Conservation (phyloP, 768 basidiomycete genomes). For the Cystobasidium tubakii region DNA sequence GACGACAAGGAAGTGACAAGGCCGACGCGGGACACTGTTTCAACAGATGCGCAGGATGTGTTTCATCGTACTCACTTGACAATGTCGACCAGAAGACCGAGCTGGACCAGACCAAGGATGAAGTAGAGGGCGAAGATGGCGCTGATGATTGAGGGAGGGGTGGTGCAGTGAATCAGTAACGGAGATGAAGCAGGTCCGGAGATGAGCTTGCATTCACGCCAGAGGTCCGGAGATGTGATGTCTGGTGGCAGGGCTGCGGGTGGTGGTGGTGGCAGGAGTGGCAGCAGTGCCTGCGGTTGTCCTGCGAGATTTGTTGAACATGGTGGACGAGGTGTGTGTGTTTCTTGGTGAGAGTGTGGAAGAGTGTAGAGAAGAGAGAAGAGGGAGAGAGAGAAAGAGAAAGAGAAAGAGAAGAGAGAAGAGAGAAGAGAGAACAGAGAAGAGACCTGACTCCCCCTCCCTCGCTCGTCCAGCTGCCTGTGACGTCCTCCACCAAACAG, state of each 20-base stretch:
- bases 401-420: slow-evolving; percentile 3
- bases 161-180: neutral
- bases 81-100: neutral
- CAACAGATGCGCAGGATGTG: neutral
- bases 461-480: neutral
- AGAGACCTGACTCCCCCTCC: neutral
- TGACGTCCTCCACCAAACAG: too few relatives aligned
- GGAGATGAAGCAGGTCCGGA: neutral
- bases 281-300: neutral
- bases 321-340: neutral
- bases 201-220: neutral
- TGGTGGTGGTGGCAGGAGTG: neutral
- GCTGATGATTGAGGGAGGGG: neutral
- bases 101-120: neutral
- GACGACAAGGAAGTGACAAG: too few relatives aligned
- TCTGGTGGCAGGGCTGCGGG: neutral
- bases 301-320: neutral
- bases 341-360: neutral
- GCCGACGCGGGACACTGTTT: too few relatives aligned
- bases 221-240: neutral
- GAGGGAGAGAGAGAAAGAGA: neutral
- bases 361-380: neutral
- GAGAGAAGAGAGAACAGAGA: neutral
- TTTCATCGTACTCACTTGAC: neutral
- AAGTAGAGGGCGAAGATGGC: neutral